Base-by-base conservation (phyloP, 1,284 basidiomycete genomes). In the Sanghuangporus sanghuang region DNA sequence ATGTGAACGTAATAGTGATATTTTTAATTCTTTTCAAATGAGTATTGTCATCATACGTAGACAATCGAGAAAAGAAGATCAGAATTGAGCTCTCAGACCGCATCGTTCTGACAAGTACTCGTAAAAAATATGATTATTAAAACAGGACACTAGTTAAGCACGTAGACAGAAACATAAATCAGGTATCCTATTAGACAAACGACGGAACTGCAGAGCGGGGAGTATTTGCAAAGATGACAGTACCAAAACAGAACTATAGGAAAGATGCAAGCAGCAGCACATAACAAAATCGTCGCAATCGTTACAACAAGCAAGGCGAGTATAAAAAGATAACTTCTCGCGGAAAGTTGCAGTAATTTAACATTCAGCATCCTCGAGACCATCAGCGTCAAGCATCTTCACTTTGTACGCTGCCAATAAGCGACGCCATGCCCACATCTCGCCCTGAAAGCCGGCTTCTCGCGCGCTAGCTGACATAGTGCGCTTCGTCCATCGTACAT, bases 371-470 rank as follows among this genome's bases (percentile, higher is more conserved):
- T 59, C 56, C 21, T 65, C 60, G 9, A 52, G n/a, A 4, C 70
- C 70, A 64, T 89, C 84, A 12, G 80, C 78, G 70, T 92, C 89
- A 57, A 92, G 73, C 40, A 92, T 74, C 32, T 80, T 77, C 49
- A 92, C 80, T 0, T 82, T 78, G 66, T 80, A 77, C 64, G 83
- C 77, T 12, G 74, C 75, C 42, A 92, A 76, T 58, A 86, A 79
- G 53, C 81, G 78, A 64, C 79, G 78, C 90, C 90, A 92, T 59
- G 85, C 80, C 66, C 79, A 76, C 84, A 92, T 87, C 72, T 90
- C 86, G 49, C 90, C 90, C 73, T 91, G 89, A 12, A 90, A 81
- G 3, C 90, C 90, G 3, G 89, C 82, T 65, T 82, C 84, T 68
- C 83, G 83, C 27, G 90, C 90, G 64, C 79, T 77, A 1, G 75